These are phyloP conservation scores for Naganishia antarctica DNA, from an alignment of 768 basidiomycete genomes.

Conservation along the genomic window DNA sequence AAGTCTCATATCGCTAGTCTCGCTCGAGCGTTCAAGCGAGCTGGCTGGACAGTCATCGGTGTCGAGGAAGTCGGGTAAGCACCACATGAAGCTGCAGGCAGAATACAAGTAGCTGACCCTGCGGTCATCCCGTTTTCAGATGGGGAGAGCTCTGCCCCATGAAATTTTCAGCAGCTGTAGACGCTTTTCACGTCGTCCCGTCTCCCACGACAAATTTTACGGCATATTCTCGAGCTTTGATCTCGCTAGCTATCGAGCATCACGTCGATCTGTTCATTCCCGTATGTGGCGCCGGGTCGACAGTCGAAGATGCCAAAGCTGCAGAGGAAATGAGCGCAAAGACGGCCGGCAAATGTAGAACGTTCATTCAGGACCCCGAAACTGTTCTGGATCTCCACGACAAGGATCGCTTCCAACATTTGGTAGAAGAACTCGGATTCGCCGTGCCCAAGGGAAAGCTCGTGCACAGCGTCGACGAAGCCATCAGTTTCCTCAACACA, in stretches of 20 bases:
- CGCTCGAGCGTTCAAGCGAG: slow-evolving; percentile 42
- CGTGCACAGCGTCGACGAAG: slow-evolving; percentile 38
- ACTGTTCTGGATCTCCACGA: slow-evolving; percentile 43
- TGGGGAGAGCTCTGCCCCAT: slow-evolving; percentile 45
- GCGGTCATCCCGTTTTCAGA: slow-evolving; percentile 27
- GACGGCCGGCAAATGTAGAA: slow-evolving; percentile 38
- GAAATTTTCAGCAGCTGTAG: slow-evolving; percentile 39
- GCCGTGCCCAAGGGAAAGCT: slow-evolving; percentile 38
- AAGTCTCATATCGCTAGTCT: too few species aligned
- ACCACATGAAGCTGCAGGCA: neutral
- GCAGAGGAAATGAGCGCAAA: slow-evolving; percentile 39
- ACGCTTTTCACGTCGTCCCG: slow-evolving; percentile 40
- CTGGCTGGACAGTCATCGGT: slow-evolving; percentile 45
- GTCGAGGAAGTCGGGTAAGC: slow-evolving; percentile 44
- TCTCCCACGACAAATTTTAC: slow-evolving; percentile 33
- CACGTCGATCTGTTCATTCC: slow-evolving; percentile 44
- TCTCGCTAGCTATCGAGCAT: slow-evolving; percentile 38
- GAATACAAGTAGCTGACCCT: neutral
- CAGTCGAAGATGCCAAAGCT: slow-evolving; percentile 46
- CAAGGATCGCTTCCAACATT: slow-evolving; percentile 46
- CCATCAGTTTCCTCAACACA: slow-evolving; percentile 33
- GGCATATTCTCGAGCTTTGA: slow-evolving; percentile 37
- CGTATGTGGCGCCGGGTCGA: slow-evolving; percentile 44
- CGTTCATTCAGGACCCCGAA: slow-evolving; percentile 45
- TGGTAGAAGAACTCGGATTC: slow-evolving; percentile 42